Evolutionary conservation across 2,329 filamentous ascomycete species (phyloP), one percentile per base, ranked within the genome.

Genomic region (Xylariaceae sp.): DNA sequence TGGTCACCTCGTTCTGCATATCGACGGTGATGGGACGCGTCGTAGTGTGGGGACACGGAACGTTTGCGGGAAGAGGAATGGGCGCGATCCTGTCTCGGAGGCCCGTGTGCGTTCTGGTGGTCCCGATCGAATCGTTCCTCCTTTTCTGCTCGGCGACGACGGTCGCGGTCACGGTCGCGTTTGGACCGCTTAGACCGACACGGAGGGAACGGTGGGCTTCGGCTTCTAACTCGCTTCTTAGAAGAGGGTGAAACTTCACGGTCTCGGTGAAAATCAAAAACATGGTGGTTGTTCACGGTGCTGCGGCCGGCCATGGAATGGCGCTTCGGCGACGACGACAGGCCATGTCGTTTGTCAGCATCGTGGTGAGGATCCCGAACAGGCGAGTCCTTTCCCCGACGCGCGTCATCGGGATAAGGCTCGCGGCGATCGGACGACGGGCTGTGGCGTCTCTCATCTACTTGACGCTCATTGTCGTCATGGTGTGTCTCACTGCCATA

Each of bases 111-210:
- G 51, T 67, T 71, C 3, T 52, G 37, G 41, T 62, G 67, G 18
- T 68, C 65, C 50, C 64, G 67, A 17, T 68, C 70, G 35, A 63
- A 60, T 53, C 65, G 62, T 23, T 68, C 68, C 7, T 58, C 60
- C 30, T 64, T 63, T 49, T 69, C 68, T 30, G 57, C 58, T 62
- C 64, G 65, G 53, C 68, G 67, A 51, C 67, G 67, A 17, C 69
- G 69, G 34, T 71, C 69, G 45, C 69, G 68, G 49, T 69, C 66
- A 57, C 68, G 69, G 10, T 71, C 69, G 52, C 71, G 72, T 71
- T 75, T 75, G 65, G 78, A 77, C 75, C 69, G 76, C 66, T 80
- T 80, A 30, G 74, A 72, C 53, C 73, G 74, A 37, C 72, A 72
- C 4, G 68, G 66, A 2, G 70, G 72, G 18, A 72, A 67, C 1